Conservation (phyloP, 345 rosid genomes). For the Microcos paniculata region DNA sequence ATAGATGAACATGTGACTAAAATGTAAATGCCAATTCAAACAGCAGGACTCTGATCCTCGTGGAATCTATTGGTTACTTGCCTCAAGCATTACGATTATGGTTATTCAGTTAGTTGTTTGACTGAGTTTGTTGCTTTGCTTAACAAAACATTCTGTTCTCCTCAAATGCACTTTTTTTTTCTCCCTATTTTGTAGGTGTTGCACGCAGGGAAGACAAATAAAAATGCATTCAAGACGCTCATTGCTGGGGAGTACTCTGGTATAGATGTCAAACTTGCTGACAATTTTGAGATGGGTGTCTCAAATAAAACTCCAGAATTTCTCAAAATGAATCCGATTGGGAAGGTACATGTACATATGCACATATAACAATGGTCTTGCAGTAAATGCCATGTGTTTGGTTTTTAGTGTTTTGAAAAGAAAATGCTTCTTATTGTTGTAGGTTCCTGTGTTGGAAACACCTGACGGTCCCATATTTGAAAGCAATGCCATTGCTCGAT, state of each 20-base stretch:
- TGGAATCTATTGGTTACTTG: not conserved
- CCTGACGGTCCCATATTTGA: conserved; percentile 63
- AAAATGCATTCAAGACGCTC: conserved; percentile 62
- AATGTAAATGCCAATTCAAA: not conserved
- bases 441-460: conserved; percentile 75
- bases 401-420: not conserved
- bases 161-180: not conserved
- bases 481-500: conserved; percentile 73
- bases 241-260: conserved; percentile 84
- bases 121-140: not conserved
- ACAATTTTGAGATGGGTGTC: conserved; percentile 79
- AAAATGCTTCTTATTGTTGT: not conserved
- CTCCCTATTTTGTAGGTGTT: conserved; percentile 41
- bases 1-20: not conserved
- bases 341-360: conserved; percentile 53
- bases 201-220: conserved; percentile 57
- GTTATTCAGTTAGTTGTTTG: not conserved
- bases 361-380: not conserved
- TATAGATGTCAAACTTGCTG: conserved; percentile 53
- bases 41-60: not conserved
- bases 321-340: conserved; percentile 87
- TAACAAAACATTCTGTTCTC: not conserved
- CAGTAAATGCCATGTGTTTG: not conserved
- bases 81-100: not conserved
- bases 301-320: conserved; percentile 80